Evolutionary conservation across 2,329 filamentous ascomycete genomes (phyloP).

Genomic region (Fusarium guadeloupense): DNA sequence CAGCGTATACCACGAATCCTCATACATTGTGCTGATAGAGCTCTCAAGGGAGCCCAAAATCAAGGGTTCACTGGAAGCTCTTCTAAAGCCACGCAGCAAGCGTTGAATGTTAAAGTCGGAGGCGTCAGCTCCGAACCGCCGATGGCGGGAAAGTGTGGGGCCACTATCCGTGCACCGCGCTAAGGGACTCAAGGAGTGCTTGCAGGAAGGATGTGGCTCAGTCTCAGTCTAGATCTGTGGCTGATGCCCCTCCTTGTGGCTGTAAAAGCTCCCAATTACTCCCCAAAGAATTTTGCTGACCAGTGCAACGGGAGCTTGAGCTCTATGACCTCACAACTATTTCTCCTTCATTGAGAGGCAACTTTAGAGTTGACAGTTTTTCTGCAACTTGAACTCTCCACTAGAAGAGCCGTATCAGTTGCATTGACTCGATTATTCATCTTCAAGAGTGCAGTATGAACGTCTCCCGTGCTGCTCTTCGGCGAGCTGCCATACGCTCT

Average conservation of each 20-base stretch:
- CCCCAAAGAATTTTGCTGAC: conserved; percentile 44
- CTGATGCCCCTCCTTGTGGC: conserved; percentile 2
- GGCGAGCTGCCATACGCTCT: conserved; percentile 42
- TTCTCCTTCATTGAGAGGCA: conserved; percentile 21
- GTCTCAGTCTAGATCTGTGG: conserved; percentile 13
- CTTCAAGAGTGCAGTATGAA: conserved; percentile 43
- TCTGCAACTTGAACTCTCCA: conserved; percentile 8
- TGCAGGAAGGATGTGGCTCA: conserved; percentile 27
- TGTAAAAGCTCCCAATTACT: conserved; percentile 8
- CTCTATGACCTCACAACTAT: conserved; percentile 44
- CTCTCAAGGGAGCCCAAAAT: conserved; percentile 30
- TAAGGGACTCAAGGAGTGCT: neutral
- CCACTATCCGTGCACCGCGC: conserved; percentile 19
- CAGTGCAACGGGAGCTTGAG: conserved; percentile 24
- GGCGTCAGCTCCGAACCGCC: conserved; percentile 44
- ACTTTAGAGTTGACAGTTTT: conserved; percentile 7
- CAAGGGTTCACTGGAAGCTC: conserved; percentile 24
- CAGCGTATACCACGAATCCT: conserved; percentile 86
- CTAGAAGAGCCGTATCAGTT: neutral
- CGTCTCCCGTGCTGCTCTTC: conserved; percentile 43
- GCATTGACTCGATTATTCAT: conserved; percentile 3
- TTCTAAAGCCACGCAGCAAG: conserved; percentile 45
- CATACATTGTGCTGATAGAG: conserved; percentile 69
- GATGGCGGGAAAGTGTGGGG: conserved; percentile 38
- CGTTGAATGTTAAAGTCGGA: conserved; percentile 42